Conservation (phyloP, 805 yeast species). For the Pichia cabralensis region DNA sequence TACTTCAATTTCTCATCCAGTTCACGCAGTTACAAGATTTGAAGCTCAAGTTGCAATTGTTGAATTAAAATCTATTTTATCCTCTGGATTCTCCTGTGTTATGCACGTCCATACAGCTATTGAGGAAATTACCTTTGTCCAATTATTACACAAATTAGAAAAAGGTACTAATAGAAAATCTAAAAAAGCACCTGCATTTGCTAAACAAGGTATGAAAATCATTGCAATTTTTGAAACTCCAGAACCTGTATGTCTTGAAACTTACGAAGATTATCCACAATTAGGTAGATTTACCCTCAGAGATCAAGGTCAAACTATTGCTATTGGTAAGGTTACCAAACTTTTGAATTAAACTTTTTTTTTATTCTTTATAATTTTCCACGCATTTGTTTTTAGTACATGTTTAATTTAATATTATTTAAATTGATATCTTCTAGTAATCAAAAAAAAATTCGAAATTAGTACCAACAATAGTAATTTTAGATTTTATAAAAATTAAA, state of each 20-base stretch:
- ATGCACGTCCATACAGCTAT: constrained; percentile 99
- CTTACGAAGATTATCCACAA: constrained; percentile 87
- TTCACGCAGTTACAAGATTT: constrained; percentile 79
- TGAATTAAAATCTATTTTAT: constrained; percentile 86
- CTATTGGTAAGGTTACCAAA: constrained; percentile 95
- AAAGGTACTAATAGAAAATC: constrained; percentile 95
- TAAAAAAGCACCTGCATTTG: constrained; percentile 96
- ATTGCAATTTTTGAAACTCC: constrained; percentile 82
- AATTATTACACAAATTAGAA: constrained; percentile 84
- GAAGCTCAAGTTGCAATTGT: constrained; percentile 97
- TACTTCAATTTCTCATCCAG: constrained; percentile 79
- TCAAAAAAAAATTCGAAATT: too few relatives aligned
- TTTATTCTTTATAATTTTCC: too few relatives aligned
- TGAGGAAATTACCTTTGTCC: constrained; percentile 81
- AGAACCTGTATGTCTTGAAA: constrained; percentile 89
- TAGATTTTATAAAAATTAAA: constrained; percentile 1
- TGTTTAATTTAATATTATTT: too few relatives aligned
- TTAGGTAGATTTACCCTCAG: constrained; percentile 96
- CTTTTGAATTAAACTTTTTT: constrained; percentile 36
- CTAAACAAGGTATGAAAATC: constrained; percentile 97
- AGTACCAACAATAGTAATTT: too few relatives aligned
- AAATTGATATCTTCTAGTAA: too few relatives aligned
- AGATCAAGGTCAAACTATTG: constrained; percentile 97
- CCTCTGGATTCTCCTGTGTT: constrained; percentile 94
- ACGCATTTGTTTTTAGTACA: too few relatives aligned